These are phyloP conservation scores for Rhizoclosmatium globosum DNA, from an alignment of 192 early-diverging fungal species.

Conservation along the genomic window DNA sequence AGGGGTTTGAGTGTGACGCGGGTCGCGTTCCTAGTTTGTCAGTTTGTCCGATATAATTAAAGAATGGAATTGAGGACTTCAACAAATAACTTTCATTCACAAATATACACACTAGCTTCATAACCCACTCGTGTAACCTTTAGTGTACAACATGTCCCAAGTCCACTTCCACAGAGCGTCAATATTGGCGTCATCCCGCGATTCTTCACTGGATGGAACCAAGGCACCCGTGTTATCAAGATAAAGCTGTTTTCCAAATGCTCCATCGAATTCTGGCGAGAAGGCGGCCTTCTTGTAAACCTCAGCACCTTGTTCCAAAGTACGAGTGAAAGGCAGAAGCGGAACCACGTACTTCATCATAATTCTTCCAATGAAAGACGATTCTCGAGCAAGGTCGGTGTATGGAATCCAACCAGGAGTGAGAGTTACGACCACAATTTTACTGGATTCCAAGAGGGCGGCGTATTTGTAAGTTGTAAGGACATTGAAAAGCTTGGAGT, in stretches of 20 bases:
- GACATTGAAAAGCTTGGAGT: conserved; percentile 6
- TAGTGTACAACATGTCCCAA: not conserved
- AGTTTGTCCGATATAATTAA: no score
- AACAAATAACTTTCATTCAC: no score
- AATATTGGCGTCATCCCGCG: not conserved
- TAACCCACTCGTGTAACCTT: not conserved
- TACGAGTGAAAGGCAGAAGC: not conserved
- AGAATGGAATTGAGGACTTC: no score
- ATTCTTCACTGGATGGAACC: not conserved
- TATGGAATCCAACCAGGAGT: not conserved
- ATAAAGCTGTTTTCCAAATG: not conserved
- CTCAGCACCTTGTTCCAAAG: not conserved
- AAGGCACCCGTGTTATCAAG: not conserved
- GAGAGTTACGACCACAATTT: not conserved
- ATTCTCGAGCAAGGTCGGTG: not conserved
- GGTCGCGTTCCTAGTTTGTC: no score
- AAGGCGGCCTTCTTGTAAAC: not conserved
- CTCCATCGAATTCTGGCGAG: not conserved
- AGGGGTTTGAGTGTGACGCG: no score
- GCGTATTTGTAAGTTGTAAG: not conserved
- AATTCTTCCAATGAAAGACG: not conserved
- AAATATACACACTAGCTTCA: not conserved
- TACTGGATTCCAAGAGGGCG: not conserved
- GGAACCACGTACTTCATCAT: not conserved
- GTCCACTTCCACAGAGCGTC: not conserved